Evolutionary conservation across 805 yeast genomes (phyloP).

Genomic region (Lipomyces oligophaga): DNA sequence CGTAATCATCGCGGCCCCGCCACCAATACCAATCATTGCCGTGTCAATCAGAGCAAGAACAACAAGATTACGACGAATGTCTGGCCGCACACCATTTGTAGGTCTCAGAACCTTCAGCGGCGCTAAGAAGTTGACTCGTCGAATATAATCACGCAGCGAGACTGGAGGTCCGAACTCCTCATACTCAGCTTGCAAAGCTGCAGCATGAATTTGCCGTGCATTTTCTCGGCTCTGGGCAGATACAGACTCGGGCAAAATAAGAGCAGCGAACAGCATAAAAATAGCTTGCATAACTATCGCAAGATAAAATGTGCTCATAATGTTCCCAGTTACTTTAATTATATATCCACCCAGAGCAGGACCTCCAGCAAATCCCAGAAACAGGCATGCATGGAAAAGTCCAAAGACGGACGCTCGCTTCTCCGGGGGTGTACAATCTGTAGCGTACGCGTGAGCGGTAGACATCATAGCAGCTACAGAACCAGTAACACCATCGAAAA

Average conservation of each 20-base stretch:
- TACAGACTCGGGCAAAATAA: conserved; percentile 26
- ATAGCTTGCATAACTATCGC: conserved; percentile 3
- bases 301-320: conserved; percentile 15
- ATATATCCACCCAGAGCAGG: conserved; percentile 31
- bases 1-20: conserved; percentile 24
- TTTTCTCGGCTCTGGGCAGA: conserved; percentile 17
- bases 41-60: conserved; percentile 23
- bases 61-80: conserved; percentile 14
- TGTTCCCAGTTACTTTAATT: conserved; percentile 18
- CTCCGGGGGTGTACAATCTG: conserved; percentile 66
- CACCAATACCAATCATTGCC: conserved; percentile 21
- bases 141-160: conserved; percentile 1
- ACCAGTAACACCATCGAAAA: conserved; percentile 57
- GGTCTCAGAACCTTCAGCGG: conserved; percentile 32
- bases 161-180: conserved; percentile 6
- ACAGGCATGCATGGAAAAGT: conserved; percentile 32
- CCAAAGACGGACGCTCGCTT: conserved; percentile 44
- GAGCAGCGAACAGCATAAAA: conserved; percentile 9
- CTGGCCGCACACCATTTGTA: conserved; percentile 1
- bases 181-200: conserved; percentile 3
- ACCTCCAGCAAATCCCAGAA: conserved; percentile 32
- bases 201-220: conserved; percentile 19
- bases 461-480: conserved; percentile 55
- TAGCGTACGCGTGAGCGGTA: conserved; percentile 61
- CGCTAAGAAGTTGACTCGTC: conserved; percentile 24